Evolutionary conservation across 306 rosid genomes (phyloP), one percentile per base, ranked within the genome.

Genomic region (Vigna angularis): DNA sequence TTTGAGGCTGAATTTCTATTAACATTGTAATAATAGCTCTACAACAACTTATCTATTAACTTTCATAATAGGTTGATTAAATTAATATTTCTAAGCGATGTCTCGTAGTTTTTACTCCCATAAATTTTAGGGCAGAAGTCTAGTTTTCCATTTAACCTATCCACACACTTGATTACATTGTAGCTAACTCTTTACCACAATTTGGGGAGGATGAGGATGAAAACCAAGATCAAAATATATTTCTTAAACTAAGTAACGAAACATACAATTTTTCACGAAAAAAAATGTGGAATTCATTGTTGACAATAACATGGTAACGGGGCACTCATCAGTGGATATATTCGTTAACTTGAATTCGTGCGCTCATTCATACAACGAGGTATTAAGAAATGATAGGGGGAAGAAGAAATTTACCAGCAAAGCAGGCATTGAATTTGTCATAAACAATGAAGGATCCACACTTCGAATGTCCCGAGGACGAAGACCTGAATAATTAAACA

Each of bases 401-500:
- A 7, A 57, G 9, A 22, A 55, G 63, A 70, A 75, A 74, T 3
- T 15, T 89, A 96, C 99, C 97, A 96, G 86, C 83, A 96, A 91
- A 73, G 97, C 81, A 72, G 99, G 98, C 89, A 91, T 83, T 56
- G 98, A 85, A 82, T 93, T 96, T 28, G 99, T 96, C 83, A 96
- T 82, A 89, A 93, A 96, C 85, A 96, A 79, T 16, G 96, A 96
- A 10, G 99, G 99, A 78, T 96, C 99, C 80, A 96, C 94, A 90
- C 98, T 96, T 77, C 98, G 88, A 64, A 96, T 81, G 82, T 96
- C 99, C 77, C 99, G 94, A 2, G 98, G 99, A 75, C 98, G 98
- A 78, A 96, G 98, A 65, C 99, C 99, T 96, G 90, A 78, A 74
- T 26, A 73, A 53, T 56, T 51, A 78, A 81, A 68, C 58, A 79